Base-by-base conservation (phyloP, 1,284 basidiomycete species). In the Pseudozyma pruni region DNA sequence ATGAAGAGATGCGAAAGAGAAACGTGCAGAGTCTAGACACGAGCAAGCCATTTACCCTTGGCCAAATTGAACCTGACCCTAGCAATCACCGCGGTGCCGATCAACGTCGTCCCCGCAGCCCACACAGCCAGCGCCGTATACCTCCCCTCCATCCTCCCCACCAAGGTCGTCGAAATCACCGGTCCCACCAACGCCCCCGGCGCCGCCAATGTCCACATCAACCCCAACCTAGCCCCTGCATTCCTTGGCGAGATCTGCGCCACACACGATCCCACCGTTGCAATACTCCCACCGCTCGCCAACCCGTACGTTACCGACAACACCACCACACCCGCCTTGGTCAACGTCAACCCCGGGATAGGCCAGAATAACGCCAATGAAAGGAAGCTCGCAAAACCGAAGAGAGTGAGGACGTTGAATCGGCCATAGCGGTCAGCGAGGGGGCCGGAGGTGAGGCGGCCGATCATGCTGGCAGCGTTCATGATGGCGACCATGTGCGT, bases 401-500 rank as follows among this genome's bases (percentile, higher is more conserved):
- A 71, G 22, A 66, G 41, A 11, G 33, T 44, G 10, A 72, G 43
- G 19, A 57, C 46, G 55, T 72, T 67, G 63, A 72, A 67, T 19
- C 69, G 41, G 22, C 63, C 69, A 20, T 53, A 66, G 8, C 63
- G 22, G 19, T 72, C 69, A 1, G 62, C 62, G 1, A 72, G 35
- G 2, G 62, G 59, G 1, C 69, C 69, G 2, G 69, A 66, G 1
- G 35, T 44, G n/a, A 72, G 31, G 3, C 69, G 58, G 14, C 69
- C 69, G 10, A 52, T 20, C 54, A 72, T 54, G n/a, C 40, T 46
- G 6, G 62, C 57, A 8, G 58, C 62, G 40, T 72, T 72, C 51
- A 72, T 72, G 37, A 72, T 54, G 20, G 61, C 60, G 2, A 71
- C 61, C 51, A 59, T 56, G 39, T 64, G 58, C 9, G 61, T 60